Conservation (phyloP, 2,329 filamentous ascomycete species). For the Uncinocarpus reesii region DNA sequence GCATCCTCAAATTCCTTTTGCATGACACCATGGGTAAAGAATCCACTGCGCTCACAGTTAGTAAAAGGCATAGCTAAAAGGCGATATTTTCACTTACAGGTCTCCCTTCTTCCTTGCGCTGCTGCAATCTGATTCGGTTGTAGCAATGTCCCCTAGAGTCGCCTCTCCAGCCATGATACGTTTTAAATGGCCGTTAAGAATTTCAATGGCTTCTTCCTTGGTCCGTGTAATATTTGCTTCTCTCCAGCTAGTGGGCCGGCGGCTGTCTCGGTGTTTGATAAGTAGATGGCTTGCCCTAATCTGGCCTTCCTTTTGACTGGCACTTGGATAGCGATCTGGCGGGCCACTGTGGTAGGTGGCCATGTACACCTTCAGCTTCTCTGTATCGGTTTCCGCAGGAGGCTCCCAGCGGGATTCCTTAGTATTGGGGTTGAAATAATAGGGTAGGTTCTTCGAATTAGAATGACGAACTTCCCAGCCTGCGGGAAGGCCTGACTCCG, state of each 20-base stretch:
- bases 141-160: slow-evolving; percentile 70
- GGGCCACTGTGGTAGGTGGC: slow-evolving; percentile 64
- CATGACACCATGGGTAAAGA: slow-evolving; percentile 92
- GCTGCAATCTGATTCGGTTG: slow-evolving; percentile 87
- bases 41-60: slow-evolving; percentile 49
- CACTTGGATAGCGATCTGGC: slow-evolving; percentile 22
- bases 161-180: slow-evolving; percentile 62
- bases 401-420: slow-evolving; percentile 95
- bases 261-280: slow-evolving; percentile 82
- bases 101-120: slow-evolving; percentile 91
- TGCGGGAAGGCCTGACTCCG: slow-evolving; percentile 68
- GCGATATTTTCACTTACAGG: slow-evolving; percentile 45
- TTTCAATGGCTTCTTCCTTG: slow-evolving; percentile 74
- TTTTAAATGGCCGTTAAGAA: slow-evolving; percentile 64
- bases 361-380: slow-evolving; percentile 92
- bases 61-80: background rate
- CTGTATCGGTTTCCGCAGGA: slow-evolving; percentile 73
- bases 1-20: slow-evolving; percentile 98
- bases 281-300: slow-evolving; percentile 88
- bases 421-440: slow-evolving; percentile 87
- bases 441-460: slow-evolving; percentile 96
- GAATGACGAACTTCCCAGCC: slow-evolving; percentile 96
- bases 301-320: slow-evolving; percentile 56
- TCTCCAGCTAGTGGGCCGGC: slow-evolving; percentile 85
- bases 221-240: slow-evolving; percentile 78